A percentile compares a stretch with the other conserved stretches of the same genome.
Evolutionary conservation across 176 grass and related monocot species (phyloP).

Genomic region (Zizania latifolia): DNA sequence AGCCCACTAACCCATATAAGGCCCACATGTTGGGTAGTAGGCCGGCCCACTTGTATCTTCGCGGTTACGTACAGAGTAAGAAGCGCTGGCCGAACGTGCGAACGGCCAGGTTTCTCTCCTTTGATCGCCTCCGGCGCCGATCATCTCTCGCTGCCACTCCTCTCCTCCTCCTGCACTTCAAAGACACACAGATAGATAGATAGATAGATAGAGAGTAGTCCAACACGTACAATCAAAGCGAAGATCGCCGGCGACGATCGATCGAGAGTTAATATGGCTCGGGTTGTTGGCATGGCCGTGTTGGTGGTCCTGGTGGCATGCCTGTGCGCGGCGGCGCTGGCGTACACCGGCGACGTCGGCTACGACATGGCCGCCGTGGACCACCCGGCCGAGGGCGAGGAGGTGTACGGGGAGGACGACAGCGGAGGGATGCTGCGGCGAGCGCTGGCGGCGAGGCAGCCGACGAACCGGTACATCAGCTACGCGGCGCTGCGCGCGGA

Average conservation of each 20-base stretch:
- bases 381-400: too few relatives aligned
- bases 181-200: too few relatives aligned
- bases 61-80: too few relatives aligned
- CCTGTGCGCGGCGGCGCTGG: neutral
- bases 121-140: neutral
- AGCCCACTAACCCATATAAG: too few relatives aligned
- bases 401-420: slow-evolving; percentile 6
- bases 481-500: slow-evolving; percentile 54
- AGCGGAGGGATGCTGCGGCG: neutral
- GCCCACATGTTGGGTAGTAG: too few relatives aligned
- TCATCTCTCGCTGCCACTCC: neutral
- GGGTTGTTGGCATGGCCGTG: neutral
- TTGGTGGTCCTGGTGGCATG: neutral
- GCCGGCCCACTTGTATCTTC: too few relatives aligned
- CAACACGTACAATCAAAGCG: too few relatives aligned
- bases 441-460: slow-evolving; percentile 8
- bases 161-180: neutral
- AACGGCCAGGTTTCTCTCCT: slow-evolving; percentile 27
- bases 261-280: too few relatives aligned
- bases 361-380: too few relatives aligned
- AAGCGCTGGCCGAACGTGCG: too few relatives aligned
- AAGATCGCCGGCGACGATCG: neutral
- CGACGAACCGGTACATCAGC: slow-evolving; percentile 32
- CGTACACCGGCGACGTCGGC: neutral
- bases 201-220: too few relatives aligned